These are phyloP conservation scores for Macrophomina tecta DNA, from an alignment of 2,329 filamentous ascomycete species.

Conservation along the genomic window DNA sequence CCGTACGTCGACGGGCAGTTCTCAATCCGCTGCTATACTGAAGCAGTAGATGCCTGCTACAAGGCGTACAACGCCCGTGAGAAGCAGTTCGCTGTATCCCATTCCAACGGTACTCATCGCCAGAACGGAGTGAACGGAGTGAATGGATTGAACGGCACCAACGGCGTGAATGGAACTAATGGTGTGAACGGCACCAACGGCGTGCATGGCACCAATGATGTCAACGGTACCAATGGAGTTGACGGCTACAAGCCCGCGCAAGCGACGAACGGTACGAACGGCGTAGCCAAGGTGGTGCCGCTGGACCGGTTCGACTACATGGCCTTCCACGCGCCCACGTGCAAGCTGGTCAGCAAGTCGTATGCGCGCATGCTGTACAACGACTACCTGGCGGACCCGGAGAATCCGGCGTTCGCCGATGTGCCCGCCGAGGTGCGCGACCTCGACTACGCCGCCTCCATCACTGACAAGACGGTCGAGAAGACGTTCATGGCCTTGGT, in stretches of 20 bases:
- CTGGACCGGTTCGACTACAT: slow-evolving; percentile 62
- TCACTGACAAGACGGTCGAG: slow-evolving; percentile 59
- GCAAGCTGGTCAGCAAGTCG: slow-evolving; percentile 62
- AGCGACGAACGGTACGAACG: slow-evolving; percentile 44
- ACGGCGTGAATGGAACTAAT: no score
- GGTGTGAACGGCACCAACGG: no score
- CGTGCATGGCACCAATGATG: no score
- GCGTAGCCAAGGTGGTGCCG: slow-evolving; percentile 48
- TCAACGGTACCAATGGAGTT: no score
- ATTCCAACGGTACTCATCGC: no score
- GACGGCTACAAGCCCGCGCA: slow-evolving; percentile 45
- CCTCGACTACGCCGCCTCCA: slow-evolving; percentile 52
- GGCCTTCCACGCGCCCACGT: slow-evolving; percentile 61
- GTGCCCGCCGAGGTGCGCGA: slow-evolving; percentile 56
- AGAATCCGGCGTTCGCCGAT: slow-evolving; percentile 56
- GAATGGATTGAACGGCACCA: no score
- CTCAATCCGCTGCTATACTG: slow-evolving; percentile 60
- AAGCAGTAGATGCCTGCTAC: slow-evolving; percentile 60
- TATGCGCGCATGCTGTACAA: slow-evolving; percentile 61
- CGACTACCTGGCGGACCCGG: slow-evolving; percentile 55
- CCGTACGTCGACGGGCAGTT: slow-evolving; percentile 60
- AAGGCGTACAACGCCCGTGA: slow-evolving; percentile 59
- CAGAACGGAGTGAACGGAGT: no score
- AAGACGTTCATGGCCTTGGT: slow-evolving; percentile 58
- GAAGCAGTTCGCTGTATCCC: slow-evolving; percentile 30